phyloP scores from a whole-genome alignment of 2,329 filamentous ascomycete species.

The Hypoxylon sp. region DNA sequence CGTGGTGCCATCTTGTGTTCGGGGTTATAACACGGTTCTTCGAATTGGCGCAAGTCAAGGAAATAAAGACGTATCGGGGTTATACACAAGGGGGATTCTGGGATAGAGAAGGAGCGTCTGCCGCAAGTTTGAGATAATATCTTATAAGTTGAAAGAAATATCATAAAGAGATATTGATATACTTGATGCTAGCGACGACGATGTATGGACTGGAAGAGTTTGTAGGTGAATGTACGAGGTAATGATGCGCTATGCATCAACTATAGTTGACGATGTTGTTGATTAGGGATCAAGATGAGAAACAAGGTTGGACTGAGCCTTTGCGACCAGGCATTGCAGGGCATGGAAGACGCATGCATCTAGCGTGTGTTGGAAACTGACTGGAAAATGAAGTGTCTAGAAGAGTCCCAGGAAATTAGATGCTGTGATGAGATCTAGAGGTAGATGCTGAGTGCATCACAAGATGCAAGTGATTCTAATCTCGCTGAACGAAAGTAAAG shows the following conservation, averaged over 20 bases:
- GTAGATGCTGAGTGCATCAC: neutral
- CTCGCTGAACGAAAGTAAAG: neutral
- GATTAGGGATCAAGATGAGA: neutral
- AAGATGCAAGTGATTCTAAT: neutral
- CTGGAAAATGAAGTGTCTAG: neutral
- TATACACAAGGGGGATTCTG: neutral
- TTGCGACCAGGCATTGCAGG: neutral
- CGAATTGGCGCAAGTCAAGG: neutral
- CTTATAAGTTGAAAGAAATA: neutral
- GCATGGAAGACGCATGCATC: neutral
- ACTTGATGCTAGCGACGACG: neutral
- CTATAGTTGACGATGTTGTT: neutral
- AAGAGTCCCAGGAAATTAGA: neutral
- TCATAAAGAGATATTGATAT: neutral
- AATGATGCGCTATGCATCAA: neutral
- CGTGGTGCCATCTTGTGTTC: constrained; percentile 36
- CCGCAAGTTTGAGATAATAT: neutral
- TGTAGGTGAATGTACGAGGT: neutral
- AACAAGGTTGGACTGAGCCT: neutral
- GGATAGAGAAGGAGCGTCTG: neutral
- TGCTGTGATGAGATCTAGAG: neutral
- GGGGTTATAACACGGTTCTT: neutral
- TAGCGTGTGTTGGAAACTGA: neutral
- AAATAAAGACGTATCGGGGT: neutral
- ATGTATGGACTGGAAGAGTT: neutral